Evolutionary conservation across 1,284 basidiomycete species (phyloP), one percentile per base, ranked within the genome.

Genomic region (Heterobasidion irregulare): DNA sequence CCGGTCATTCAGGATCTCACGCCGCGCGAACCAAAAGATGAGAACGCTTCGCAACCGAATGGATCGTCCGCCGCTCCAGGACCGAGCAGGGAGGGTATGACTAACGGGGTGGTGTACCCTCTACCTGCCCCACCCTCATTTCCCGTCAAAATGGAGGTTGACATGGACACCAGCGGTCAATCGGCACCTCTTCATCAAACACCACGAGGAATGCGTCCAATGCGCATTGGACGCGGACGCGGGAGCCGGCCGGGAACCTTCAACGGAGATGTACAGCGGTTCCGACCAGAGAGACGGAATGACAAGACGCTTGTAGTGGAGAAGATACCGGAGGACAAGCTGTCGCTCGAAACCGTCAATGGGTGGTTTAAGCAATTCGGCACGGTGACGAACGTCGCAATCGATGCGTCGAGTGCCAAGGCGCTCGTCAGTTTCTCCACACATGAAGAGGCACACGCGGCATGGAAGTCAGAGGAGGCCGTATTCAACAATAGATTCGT

Each of bases 401-500:
- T 98, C 56, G 94, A 98, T 67, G 70, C 73, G 13, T 71, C 71
- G n/a, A 80, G 78, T 38, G 79, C 77, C 44, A 89, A 92, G 64
- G 94, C 95, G 0, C 73, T 97, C 47, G 89, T 98, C 61, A 92
- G 86, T 61, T 98, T 96, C 69, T 79, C 84, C 16, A 82, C 78
- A n/a, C 92, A 94, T 64, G 80, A 80, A 19, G 89, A 95, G 66
- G 95, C 95, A 0, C 84, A 88, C 63, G 78, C 82, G 19, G 95
- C 95, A 0, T 94, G 95, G 89, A 91, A 89, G 68, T 86, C 84
- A 32, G 92, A 96, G 66, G 93, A 96, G 58, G 93, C 94, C 15
- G 88, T 98, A 32, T 97, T 98, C 66, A 86, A 85, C 15, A 95
- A 94, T 63, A 83, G 95, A 45, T 98, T 98, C 67, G 94, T 98